Conservation (phyloP, 106 monocot genomes). For the Acorus calamus region DNA sequence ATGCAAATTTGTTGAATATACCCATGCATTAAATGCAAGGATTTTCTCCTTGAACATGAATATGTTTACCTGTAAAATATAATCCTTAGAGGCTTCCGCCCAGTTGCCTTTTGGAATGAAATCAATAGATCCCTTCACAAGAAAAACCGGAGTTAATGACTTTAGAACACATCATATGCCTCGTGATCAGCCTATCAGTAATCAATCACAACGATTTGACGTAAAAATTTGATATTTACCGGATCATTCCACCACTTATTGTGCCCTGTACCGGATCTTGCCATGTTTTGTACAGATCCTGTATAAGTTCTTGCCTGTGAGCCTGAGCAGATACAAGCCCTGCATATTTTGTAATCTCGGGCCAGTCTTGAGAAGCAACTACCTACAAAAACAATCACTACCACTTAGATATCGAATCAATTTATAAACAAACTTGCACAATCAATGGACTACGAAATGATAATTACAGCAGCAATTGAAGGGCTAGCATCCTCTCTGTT, state of each 20-base stretch:
- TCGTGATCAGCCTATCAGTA: too few relatives aligned
- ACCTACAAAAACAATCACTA: slow-evolving; percentile 9
- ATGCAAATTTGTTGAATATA: too few relatives aligned
- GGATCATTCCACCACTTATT: slow-evolving; percentile 32
- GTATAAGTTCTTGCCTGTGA: slow-evolving; percentile 38
- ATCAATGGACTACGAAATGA: neutral
- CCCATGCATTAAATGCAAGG: too few relatives aligned
- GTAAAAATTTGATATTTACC: slow-evolving; percentile 9
- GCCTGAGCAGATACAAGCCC: slow-evolving; percentile 33
- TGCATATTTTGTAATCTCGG: slow-evolving; percentile 35
- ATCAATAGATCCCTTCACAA: slow-evolving; percentile 17
- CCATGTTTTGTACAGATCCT: slow-evolving; percentile 36
- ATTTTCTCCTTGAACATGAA: neutral
- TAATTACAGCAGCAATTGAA: slow-evolving; percentile 41
- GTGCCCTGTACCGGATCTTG: slow-evolving; percentile 31
- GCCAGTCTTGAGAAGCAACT: slow-evolving; percentile 39
- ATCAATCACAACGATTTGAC: neutral
- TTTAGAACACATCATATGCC: neutral
- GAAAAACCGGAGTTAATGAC: neutral
- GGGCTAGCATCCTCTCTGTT: slow-evolving; percentile 42
- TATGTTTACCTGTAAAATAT: slow-evolving; percentile 14
- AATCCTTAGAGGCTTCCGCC: slow-evolving; percentile 18
- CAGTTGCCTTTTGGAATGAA: slow-evolving; percentile 23
- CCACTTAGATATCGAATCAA: too few relatives aligned
- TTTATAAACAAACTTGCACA: too few relatives aligned